These are phyloP conservation scores for Trametes gibbosa DNA, from an alignment of 768 basidiomycete species.

Conservation along the genomic window DNA sequence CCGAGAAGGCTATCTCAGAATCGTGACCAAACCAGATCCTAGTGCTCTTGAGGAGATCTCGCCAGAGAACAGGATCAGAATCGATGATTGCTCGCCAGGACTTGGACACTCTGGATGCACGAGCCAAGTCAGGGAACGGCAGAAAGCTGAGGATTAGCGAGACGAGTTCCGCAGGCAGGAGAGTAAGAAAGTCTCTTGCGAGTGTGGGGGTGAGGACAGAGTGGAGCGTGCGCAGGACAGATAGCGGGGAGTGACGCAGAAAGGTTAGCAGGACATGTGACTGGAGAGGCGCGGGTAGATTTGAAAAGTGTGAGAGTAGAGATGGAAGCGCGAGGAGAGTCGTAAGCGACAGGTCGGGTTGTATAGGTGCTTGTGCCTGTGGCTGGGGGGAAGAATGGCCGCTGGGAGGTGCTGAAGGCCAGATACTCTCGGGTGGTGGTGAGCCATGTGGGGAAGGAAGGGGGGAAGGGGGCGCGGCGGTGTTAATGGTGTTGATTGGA, in stretches of 20 bases:
- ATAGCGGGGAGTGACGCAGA: conserved; percentile 85
- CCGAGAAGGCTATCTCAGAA: conserved; percentile 77
- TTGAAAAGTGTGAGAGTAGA: conserved; percentile 77
- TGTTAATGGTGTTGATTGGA: conserved; percentile 61
- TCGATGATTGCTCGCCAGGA: conserved; percentile 93
- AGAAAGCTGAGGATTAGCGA: conserved; percentile 86
- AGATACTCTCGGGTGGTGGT: conserved; percentile 69
- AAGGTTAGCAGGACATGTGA: conserved; percentile 93
- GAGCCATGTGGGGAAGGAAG: conserved; percentile 85
- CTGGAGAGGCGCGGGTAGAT: conserved; percentile 78
- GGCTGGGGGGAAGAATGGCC: conserved; percentile 69
- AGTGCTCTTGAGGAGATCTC: conserved; percentile 77
- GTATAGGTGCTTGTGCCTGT: conserved; percentile 52
- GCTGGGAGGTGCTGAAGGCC: conserved; percentile 82
- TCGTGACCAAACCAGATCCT: conserved; percentile 89
- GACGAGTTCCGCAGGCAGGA: conserved; percentile 89
- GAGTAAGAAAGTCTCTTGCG: conserved; percentile 90
- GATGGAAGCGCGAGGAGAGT: conserved; percentile 85
- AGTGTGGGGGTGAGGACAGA: conserved; percentile 87
- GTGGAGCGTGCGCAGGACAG: conserved; percentile 87
- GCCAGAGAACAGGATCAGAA: conserved; percentile 87
- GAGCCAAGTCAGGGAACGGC: conserved; percentile 76
- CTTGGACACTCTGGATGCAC: conserved; percentile 84
- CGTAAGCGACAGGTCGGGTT: conserved; percentile 78
- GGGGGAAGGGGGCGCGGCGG: conserved; percentile 80